Base-by-base conservation (phyloP, 352 stramenopile genomes). In the Globisporangium takayamanum region DNA sequence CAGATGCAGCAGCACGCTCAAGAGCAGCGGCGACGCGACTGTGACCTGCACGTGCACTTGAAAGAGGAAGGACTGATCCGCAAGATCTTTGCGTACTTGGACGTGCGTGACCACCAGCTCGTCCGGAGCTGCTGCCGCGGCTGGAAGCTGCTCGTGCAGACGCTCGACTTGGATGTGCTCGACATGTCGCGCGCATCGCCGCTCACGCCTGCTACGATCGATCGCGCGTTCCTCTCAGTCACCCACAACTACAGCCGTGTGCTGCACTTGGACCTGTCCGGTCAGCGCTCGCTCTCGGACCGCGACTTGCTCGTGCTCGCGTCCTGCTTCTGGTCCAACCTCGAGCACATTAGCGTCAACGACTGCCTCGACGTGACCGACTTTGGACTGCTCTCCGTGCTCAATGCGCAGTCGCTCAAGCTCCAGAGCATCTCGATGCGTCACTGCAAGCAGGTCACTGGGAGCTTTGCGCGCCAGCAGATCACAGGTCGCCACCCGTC, bases 311-410 rank as follows among this genome's bases (percentile, higher is more conserved):
- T 94, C 39, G 79, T 94, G 25, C 67, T 94, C 39, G 81, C 82
- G 14, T 92, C 84, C 18, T 80, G 74, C 69, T 94, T 90, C 54
- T 94, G 84, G 84, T 64, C 78, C 5, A 58, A 85, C 22, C 65
- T 94, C 20, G 82, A 92, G 59, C 62, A 74, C 53, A 74, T 94
- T 50, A 66, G 66, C 7, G 67, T 83, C 2, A 67, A 92, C 55
- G 80, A 92, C 57, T 94, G 84, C 63, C 64, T 84, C n/a, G 75
- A 82, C 49, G 63, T 94, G 25, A 88, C 84, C 12, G 84, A 94
- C 62, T 87, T 92, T 58, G 82, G 78, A 0, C 50, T 94, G 22
- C 70, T 92, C 25, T 85, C 82, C 10, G 73, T 94, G 39, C 78
- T 94, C 45, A 94, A 94, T 47, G 84, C 84, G 16, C 84, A 90